A percentile compares a stretch with the other conserved stretches of the same genome.
Conservation (phyloP, 805 yeast species). For the Ascoidea rubescens region DNA sequence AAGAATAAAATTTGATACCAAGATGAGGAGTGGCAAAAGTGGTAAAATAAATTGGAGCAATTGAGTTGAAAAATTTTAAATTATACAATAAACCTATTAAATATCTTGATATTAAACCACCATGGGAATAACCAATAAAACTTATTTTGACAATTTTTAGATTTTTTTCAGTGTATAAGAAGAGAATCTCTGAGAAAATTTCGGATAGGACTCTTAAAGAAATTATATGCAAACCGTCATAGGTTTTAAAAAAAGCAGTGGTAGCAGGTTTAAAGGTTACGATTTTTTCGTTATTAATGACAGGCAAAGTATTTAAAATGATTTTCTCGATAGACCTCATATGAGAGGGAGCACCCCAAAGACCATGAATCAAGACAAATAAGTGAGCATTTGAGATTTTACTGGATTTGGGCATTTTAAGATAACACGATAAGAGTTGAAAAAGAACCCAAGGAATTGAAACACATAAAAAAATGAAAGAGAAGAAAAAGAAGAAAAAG, state of each 20-base stretch:
- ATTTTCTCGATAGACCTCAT: conserved; percentile 31
- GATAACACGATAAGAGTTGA: no score
- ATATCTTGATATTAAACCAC: conserved; percentile 75
- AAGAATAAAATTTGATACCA: conserved; percentile 35
- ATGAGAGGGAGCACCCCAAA: conserved; percentile 59
- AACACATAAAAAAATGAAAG: no score
- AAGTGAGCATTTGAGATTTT: conserved; percentile 30
- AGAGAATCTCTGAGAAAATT: conserved; percentile 18
- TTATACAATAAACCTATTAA: conserved; percentile 59
- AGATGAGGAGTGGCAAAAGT: conserved; percentile 76
- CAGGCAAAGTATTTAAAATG: conserved; percentile 23
- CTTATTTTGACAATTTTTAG: conserved; percentile 54
- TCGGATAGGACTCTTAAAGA: conserved; percentile 51
- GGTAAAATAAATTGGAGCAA: conserved; percentile 49
- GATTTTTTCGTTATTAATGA: conserved; percentile 25
- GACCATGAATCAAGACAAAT: conserved; percentile 64
- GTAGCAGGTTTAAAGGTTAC: conserved; percentile 38
- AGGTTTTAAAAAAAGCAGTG: conserved; percentile 61
- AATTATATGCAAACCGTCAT: conserved; percentile 70
- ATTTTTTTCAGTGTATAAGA: conserved; percentile 32
- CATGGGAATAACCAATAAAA: conserved; percentile 77
- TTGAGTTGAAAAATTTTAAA: conserved; percentile 35
- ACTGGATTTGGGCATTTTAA: no score
- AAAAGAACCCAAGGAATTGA: no score
- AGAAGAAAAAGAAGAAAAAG: no score